Percentiles rank a stretch among this genome's conserved stretches.
phyloP scores from a whole-genome alignment of 768 basidiomycete species.

The Mycena galopus region DNA sequence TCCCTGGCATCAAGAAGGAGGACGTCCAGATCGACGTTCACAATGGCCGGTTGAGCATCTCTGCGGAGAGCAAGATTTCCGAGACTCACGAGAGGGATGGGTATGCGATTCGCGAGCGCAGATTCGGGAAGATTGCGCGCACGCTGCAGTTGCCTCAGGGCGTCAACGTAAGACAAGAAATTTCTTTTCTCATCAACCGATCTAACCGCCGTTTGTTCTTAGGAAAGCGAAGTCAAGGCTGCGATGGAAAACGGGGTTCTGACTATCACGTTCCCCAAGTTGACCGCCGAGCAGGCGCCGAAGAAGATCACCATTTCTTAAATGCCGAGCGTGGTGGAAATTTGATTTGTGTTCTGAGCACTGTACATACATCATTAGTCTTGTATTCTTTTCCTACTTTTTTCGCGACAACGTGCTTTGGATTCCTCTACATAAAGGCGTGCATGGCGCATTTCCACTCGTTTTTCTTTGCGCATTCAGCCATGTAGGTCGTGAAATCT shows the following conservation, averaged over 20 bases:
- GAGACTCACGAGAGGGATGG: constrained; percentile 53
- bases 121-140: constrained; percentile 60
- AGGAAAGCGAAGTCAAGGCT: constrained; percentile 55
- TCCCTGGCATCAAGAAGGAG: constrained; percentile 69
- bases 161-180: constrained; percentile 63
- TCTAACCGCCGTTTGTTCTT: constrained; percentile 16
- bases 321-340: constrained; percentile 17
- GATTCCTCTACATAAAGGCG: too few species aligned
- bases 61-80: constrained; percentile 60
- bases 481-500: too few species aligned
- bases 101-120: constrained; percentile 65
- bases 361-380: too few species aligned
- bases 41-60: constrained; percentile 63
- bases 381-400: too few species aligned
- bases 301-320: constrained; percentile 53
- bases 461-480: too few species aligned
- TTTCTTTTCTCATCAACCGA: neutral
- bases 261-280: constrained; percentile 66
- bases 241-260: constrained; percentile 64
- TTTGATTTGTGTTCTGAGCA: too few species aligned
- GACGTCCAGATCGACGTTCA: constrained; percentile 67
- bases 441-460: too few species aligned
- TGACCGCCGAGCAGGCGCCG: constrained; percentile 48
- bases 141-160: constrained; percentile 65
- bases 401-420: too few species aligned